Base-by-base conservation (phyloP, 192 early-diverging fungal species). In the Coemansia sp. region DNA sequence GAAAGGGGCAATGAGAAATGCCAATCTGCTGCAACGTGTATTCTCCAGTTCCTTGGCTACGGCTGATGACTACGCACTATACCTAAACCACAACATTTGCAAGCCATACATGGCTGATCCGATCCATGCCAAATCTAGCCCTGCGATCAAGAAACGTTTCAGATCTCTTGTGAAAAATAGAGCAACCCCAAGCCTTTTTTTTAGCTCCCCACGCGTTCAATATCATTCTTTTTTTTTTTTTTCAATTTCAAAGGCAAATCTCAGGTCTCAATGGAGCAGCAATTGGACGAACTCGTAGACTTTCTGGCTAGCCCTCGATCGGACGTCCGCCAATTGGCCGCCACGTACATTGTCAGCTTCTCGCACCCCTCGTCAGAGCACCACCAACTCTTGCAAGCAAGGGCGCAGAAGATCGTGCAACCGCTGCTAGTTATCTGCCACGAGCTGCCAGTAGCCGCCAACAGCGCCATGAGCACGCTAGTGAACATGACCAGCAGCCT, bases 301-400 rank as follows among this genome's bases (percentile, higher is more conserved):
- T 93, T 93, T 64, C 68, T 94, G 63, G 83, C 85, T 25, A 88
- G 90, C 64, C 85, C 87, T 7, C 78, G 88, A 69, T 74, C 86
- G n/a, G 92, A 93, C 77, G 92, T 95, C 65, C 86, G 94, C 42
- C 84, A 91, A 59, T 84, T 93, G 62, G 94, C 93, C 7, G 83
- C 88, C 58, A 85, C 91, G 60, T 89, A 93, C 76, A 69, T 93
- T 43, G 84, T 90, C 20, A 87, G 86, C 20, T 89, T 93, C 39
- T 90, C 92, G 3, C 52, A 78, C 21, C 83, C 79, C 0, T 64
- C 68, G 11, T 87, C 89, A 6, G 85, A 88, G 13, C 82, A 88
- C 63, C 87, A 88, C 31, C 66, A 80, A 3, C 73, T 86, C 20
- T 77, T 92, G 59, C 68, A 91, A 58, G 84, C 80, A 56, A 72